Conservation (phyloP, 352 stramenopile species). For the Phytophthora cactorum region DNA sequence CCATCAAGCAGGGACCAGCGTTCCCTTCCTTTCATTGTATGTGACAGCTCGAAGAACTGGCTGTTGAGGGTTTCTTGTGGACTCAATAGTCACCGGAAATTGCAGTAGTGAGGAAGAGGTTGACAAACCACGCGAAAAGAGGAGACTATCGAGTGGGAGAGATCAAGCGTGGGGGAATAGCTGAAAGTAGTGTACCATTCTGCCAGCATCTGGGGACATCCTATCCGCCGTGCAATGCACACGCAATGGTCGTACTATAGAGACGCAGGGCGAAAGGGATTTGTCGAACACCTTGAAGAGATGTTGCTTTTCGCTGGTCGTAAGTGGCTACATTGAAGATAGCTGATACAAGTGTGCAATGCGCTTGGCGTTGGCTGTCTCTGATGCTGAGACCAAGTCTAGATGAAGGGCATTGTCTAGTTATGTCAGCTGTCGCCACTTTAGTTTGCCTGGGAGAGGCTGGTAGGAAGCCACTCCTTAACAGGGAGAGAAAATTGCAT, state of each 20-base stretch:
- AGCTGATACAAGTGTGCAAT: too few relatives aligned
- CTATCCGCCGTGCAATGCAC: conserved; percentile 4
- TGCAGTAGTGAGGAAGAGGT: conserved; percentile 10
- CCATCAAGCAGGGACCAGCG: conserved; percentile 47
- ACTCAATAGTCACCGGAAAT: conserved; percentile 8
- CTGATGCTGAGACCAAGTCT: too few relatives aligned
- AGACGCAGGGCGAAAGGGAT: too few relatives aligned
- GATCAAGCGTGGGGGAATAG: conserved; percentile 13
- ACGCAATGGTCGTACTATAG: background rate
- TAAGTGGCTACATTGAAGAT: background rate
- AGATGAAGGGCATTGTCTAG: too few relatives aligned
- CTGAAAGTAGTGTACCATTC: conserved; percentile 4
- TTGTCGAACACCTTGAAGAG: background rate
- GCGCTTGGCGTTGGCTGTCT: too few relatives aligned
- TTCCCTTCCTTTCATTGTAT: conserved; percentile 34
- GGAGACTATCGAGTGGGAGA: conserved; percentile 21
- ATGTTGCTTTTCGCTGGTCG: background rate
- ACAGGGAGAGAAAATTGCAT: conserved; percentile 1
- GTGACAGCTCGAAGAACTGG: conserved; percentile 1
- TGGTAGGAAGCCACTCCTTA: background rate
- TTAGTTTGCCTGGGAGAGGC: background rate
- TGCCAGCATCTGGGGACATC: conserved; percentile 3
- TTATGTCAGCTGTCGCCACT: too few relatives aligned
- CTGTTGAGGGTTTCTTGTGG: background rate
- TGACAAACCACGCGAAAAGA: conserved; percentile 19